Evolutionary conservation across 2,329 filamentous ascomycete species (phyloP), one percentile per base, ranked within the genome.

Genomic region (Venturia pyrina): DNA sequence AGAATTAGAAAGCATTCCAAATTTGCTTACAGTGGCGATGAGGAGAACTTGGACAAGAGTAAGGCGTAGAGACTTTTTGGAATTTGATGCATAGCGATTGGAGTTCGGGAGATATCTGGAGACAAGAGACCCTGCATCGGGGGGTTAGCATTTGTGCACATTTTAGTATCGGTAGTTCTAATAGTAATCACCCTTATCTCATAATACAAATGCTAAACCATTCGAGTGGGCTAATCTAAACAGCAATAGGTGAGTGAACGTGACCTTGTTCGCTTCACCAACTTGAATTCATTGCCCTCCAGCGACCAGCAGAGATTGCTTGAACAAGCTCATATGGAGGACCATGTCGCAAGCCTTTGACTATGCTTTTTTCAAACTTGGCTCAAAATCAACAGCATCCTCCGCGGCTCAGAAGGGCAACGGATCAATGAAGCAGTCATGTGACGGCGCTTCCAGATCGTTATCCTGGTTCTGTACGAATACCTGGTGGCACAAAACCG

Each of bases 1-100:
- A 74, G 75, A 5, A 96, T 96, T 69, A 82, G 91, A 5, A 80
- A 78, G 65, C 80, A 82, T 67, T 90, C 87, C 71, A 88, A 85
- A 75, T 96, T 86, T 73, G 91, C 91, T 0, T 96, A 90, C 69
- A 75, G 76, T 28, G 81, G 80, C 17, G 82, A 85, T 59, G 81
- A 84, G 65, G 82, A 85, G 72, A 65, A 68, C 19, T 59, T 59
- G 53, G 53, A 59, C 19, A 7, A 64, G 41, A 50, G 43, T 15
- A 64, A 64, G 62, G 44, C 24, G 34, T 64, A 53, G 46, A 34
- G 37, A 28, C 28, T 2, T 28, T 28, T 2, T 28, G 2, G 28
- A 28, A 19, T 24, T 32, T 44, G 11, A 44, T 44, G 60, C 60
- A 62, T 44, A 62, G 60, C 60, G 40, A 28, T 44, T 13, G 60